Conservation (phyloP, 2,329 filamentous ascomycete genomes). For the Myotisia sp. region DNA sequence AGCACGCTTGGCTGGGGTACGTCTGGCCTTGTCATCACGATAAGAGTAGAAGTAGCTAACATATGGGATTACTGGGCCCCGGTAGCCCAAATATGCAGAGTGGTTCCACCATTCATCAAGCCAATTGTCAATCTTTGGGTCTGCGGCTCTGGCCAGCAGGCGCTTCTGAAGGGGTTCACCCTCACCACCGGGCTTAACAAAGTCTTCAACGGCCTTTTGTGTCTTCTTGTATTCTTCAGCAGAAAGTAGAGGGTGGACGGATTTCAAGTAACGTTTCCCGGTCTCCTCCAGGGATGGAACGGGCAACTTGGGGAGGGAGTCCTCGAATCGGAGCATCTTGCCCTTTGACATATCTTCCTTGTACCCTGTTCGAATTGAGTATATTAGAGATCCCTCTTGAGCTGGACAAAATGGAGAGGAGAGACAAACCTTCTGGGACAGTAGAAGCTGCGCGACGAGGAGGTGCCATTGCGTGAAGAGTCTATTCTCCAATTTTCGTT, state of each 20-base stretch:
- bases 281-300: constrained; percentile 53
- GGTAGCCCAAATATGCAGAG: constrained; percentile 78
- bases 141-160: constrained; percentile 61
- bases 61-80: constrained; percentile 91
- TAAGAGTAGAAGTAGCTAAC: constrained; percentile 99
- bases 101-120: constrained; percentile 98
- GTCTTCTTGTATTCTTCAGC: constrained; percentile 45
- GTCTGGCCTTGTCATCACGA: constrained; percentile 75
- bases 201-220: constrained; percentile 73
- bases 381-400: constrained; percentile 1
- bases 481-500: constrained; percentile 17
- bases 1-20: constrained; percentile 81
- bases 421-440: constrained; percentile 31
- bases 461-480: constrained; percentile 26
- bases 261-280: constrained; percentile 50
- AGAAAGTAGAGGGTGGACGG: constrained; percentile 48
- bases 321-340: constrained; percentile 52
- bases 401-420: not conserved
- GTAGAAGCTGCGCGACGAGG: constrained; percentile 25
- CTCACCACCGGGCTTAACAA: constrained; percentile 71
- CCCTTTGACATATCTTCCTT: constrained; percentile 50
- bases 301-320: constrained; percentile 48
- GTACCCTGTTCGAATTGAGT: constrained; percentile 37
- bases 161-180: constrained; percentile 79
- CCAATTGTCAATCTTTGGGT: constrained; percentile 82